Base-by-base conservation (phyloP, 306 rosid genomes). In the Begonia fuchsioides region DNA sequence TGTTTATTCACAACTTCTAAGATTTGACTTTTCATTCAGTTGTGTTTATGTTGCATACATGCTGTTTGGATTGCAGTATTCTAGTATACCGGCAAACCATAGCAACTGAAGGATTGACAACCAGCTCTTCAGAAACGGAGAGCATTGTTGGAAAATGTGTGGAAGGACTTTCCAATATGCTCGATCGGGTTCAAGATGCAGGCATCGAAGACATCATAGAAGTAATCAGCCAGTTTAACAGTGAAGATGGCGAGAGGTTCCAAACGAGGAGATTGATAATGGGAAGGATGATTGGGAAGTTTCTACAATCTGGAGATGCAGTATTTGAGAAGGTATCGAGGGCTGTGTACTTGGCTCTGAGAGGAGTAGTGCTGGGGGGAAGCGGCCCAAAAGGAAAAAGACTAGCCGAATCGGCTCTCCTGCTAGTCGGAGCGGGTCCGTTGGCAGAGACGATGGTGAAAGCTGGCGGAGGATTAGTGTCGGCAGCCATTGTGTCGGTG, bases 281-380 rank as follows among this genome's bases (percentile, higher is more conserved):
- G 46, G 66, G 68, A 14, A 68, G 98, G 71, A 72, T 85, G 84
- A 10, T 90, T 39, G 76, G 72, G 2, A 90, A 69, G 81, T 85
- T 92, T 72, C 56, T 90, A 63, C 95, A 81, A 64, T 82, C 94
- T 26, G 98, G 85, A 59, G 94, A 90, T 53, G 69, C 82, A 2
- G 87, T 90, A 58, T 84, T 90, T 69, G 92, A 79, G 61, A 90
- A 68, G 71, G 95, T 85, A 39, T 72, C 73, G 3, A 68, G 40
- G 17, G 76, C 95, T 3, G 81, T 79, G 20, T 81, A 79, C 51
- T 17, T 47, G 58, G 83, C 94, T 49, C 56, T 76, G 32, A 79
- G 98, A 12, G 95, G 82, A 32, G 79, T 73, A 6, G 65, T 77
- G 61, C 83, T 90, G 2, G 94, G 92, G 0, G 98, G 98, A 43